Conservation (phyloP, 2,329 filamentous ascomycete species). For the Penicillium frequentans region DNA sequence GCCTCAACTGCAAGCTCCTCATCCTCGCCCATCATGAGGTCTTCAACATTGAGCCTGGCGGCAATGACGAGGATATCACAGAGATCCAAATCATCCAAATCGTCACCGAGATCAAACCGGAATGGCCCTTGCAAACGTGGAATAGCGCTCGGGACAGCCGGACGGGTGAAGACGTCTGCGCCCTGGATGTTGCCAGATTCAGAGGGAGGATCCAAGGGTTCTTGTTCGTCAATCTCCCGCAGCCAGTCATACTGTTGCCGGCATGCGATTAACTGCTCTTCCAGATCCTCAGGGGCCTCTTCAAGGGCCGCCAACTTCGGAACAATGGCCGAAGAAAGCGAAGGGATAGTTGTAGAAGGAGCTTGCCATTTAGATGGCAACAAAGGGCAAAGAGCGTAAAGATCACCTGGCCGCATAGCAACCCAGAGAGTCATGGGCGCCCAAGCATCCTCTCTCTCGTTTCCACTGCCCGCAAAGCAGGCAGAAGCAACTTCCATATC, state of each 20-base stretch:
- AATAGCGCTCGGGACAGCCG: constrained; percentile 54
- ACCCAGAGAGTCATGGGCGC: constrained; percentile 95
- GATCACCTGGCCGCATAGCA: constrained; percentile 89
- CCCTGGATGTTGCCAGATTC: constrained; percentile 41
- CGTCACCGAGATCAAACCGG: constrained; percentile 50
- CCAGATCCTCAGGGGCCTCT: constrained; percentile 41
- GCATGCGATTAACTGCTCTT: constrained; percentile 47
- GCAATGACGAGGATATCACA: constrained; percentile 62
- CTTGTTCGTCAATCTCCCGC: constrained; percentile 55
- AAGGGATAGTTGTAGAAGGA: constrained; percentile 73
- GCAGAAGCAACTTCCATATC: constrained; percentile 94
- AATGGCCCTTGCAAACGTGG: constrained; percentile 65
- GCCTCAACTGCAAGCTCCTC: constrained; percentile 44
- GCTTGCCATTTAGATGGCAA: constrained; percentile 84
- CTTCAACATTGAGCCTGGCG: constrained; percentile 52
- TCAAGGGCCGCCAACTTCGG: constrained; percentile 60
- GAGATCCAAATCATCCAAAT: constrained; percentile 56
- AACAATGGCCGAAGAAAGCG: constrained; percentile 78
- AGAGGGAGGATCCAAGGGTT: constrained; percentile 44
- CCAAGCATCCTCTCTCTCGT: constrained; percentile 68
- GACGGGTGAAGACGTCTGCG: constrained; percentile 58
- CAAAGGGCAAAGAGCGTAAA: constrained; percentile 90
- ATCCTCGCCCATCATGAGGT: constrained; percentile 54
- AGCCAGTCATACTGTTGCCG: constrained; percentile 63
- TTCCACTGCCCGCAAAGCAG: constrained; percentile 74